Base-by-base conservation (phyloP, 257 asterid species). In the Cruciata laevipes region DNA sequence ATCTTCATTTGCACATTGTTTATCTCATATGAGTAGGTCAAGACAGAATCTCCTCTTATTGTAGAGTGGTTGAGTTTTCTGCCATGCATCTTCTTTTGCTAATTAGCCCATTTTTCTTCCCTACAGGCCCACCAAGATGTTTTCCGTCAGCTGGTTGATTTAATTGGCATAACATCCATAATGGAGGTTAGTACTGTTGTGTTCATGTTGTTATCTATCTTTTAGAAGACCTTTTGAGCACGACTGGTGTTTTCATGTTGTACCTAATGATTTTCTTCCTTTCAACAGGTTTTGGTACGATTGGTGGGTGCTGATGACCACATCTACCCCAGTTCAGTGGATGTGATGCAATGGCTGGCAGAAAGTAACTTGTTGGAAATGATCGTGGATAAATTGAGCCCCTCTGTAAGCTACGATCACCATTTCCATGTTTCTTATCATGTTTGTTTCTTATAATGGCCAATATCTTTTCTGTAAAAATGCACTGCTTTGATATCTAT, bases 311-410 rank as follows among this genome's bases (percentile, higher is more conserved):
- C 87, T 61, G 98, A 94, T 49, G 96, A 90, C 74, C 96, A 90
- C 76, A 77, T 85, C 68, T 94, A 90, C 78, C 90, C 95, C 55
- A 89, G 79, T 72, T 83, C 95, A 16, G 63, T 82, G 81, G 96
- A 94, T 69, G 91, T 90, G 73, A 87, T 89, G 93, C 96, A 87
- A 80, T 94, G 98, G 98, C 83, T 94, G 87, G 92, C 95, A 74
- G 93, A 86, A 63, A 90, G 96, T 83, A 82, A 81, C 76, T 83
- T 94, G 82, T 74, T 94, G 76, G 99, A 94, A 83, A 90, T 94
- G 99, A 90, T 90, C 61, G 99, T 87, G 61, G 96, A 94, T 77
- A 94, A 94, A 80, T 84, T 94, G 77, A 84, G 78, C 75, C 71
- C 86, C 61, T 75, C 82, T 33, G 99, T 94, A 84, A 82, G 97